These are phyloP conservation scores for Phytophthora sansomeana DNA, from an alignment of 352 stramenopile genomes.

Conservation along the genomic window DNA sequence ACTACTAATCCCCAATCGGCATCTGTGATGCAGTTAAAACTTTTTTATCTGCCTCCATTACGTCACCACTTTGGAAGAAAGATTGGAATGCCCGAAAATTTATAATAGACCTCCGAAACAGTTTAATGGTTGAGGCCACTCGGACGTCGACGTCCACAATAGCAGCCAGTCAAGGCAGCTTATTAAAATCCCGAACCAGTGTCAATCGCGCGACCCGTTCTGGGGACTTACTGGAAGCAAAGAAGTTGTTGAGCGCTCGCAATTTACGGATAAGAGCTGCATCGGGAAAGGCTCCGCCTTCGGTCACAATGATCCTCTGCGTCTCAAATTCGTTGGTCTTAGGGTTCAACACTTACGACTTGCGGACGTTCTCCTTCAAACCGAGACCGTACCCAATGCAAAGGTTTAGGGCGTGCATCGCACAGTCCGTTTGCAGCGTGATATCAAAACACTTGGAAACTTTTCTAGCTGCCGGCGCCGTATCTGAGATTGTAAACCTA, in stretches of 20 bases:
- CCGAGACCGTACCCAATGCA: conserved; percentile 9
- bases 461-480: background rate
- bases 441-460: conserved; percentile 7
- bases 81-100: background rate
- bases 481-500: conserved; percentile 4
- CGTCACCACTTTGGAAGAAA: conserved; percentile 1
- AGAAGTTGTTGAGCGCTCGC: conserved; percentile 8
- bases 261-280: conserved; percentile 7
- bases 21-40: background rate
- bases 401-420: conserved; percentile 1
- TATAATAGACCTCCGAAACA: conserved; percentile 7
- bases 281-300: conserved; percentile 5
- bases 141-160: background rate
- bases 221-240: background rate
- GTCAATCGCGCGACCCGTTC: background rate
- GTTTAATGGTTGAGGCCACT: background rate
- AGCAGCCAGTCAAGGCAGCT: background rate
- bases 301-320: conserved; percentile 4
- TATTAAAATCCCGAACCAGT: conserved; percentile 1
- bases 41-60: background rate
- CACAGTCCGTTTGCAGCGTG: conserved; percentile 5
- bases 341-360: background rate
- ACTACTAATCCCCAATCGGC: background rate
- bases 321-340: background rate
- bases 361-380: background rate